phyloP scores from a whole-genome alignment of 2,329 filamentous ascomycete species.

The Metarhizium anisopliae region DNA sequence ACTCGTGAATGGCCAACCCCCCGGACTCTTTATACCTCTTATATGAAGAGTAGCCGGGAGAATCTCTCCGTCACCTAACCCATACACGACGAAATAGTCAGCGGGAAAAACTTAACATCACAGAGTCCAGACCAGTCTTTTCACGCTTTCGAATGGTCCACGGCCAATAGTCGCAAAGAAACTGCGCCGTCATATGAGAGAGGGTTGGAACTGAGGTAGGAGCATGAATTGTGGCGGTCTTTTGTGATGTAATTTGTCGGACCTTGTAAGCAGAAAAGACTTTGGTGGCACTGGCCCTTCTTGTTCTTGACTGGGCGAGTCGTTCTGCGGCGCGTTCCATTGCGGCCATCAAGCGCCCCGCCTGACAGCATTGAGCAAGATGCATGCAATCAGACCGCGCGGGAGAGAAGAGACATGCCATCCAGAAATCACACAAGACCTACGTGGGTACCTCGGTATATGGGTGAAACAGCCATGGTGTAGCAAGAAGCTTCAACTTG shows the following conservation, averaged over 20 bases:
- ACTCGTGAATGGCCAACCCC: background rate
- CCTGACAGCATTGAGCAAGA: background rate
- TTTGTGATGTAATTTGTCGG: background rate
- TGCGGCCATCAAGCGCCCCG: background rate
- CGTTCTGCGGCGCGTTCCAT: background rate
- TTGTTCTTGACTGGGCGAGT: background rate
- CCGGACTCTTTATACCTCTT: background rate
- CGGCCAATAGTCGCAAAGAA: background rate
- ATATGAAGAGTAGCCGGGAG: background rate
- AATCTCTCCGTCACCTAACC: background rate
- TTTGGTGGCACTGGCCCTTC: background rate
- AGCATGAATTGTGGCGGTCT: background rate
- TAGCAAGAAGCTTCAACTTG: no score
- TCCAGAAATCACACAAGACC: no score
- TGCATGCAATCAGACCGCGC: background rate
- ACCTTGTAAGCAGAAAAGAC: background rate
- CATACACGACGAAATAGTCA: no score
- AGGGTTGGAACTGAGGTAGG: background rate
- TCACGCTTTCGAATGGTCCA: background rate
- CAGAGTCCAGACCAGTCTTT: background rate
- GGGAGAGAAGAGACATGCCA: no score
- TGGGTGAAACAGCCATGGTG: no score
- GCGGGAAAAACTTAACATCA: background rate
- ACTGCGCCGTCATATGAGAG: background rate
- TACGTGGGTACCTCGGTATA: no score